A percentile compares a stretch with the other conserved stretches of the same genome.
Conservation (phyloP, 495 filamentous ascomycete genomes). For the Trichocladium uniseriatum region DNA sequence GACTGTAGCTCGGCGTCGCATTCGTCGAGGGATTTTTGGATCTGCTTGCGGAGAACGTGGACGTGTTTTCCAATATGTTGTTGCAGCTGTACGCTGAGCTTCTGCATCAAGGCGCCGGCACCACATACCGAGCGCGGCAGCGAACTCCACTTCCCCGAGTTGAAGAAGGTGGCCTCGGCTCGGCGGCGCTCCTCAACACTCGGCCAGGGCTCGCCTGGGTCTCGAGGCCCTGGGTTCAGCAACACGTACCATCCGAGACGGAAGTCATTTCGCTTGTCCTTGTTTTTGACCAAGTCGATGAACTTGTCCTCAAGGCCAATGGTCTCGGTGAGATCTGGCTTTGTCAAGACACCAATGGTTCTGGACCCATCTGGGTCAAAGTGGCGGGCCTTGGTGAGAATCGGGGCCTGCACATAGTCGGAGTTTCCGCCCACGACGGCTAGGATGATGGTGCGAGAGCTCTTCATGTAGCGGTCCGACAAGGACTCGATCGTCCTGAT, state of each 20-base stretch:
- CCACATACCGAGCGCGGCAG: slow-evolving; percentile 27
- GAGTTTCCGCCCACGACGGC: slow-evolving; percentile 45
- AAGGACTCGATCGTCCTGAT: slow-evolving; percentile 38
- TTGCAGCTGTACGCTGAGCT: slow-evolving; percentile 32
- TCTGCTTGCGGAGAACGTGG: slow-evolving; percentile 25
- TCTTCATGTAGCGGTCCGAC: slow-evolving; percentile 43
- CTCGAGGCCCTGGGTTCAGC: slow-evolving; percentile 41
- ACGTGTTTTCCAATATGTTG: slow-evolving; percentile 33
- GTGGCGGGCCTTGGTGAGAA: slow-evolving; percentile 36
- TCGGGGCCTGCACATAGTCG: slow-evolving; percentile 41
- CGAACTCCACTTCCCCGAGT: slow-evolving; percentile 34
- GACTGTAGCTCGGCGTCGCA: slow-evolving; percentile 31
- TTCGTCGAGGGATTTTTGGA: slow-evolving; percentile 30
- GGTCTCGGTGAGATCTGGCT: slow-evolving; percentile 41
- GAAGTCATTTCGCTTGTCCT: slow-evolving; percentile 43
- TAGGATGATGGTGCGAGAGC: slow-evolving; percentile 43
- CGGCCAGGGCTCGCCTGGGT: slow-evolving; percentile 27
- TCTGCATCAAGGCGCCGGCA: slow-evolving; percentile 25
- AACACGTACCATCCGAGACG: slow-evolving; percentile 58
- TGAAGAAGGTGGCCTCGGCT: slow-evolving; percentile 28
- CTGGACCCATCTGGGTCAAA: slow-evolving; percentile 36
- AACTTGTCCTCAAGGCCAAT: slow-evolving; percentile 41
- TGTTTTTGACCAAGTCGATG: slow-evolving; percentile 47
- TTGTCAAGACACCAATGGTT: slow-evolving; percentile 46
- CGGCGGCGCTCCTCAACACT: slow-evolving; percentile 21